Conservation (phyloP, 116 monocot genomes). For the Cymodocea nodosa region DNA sequence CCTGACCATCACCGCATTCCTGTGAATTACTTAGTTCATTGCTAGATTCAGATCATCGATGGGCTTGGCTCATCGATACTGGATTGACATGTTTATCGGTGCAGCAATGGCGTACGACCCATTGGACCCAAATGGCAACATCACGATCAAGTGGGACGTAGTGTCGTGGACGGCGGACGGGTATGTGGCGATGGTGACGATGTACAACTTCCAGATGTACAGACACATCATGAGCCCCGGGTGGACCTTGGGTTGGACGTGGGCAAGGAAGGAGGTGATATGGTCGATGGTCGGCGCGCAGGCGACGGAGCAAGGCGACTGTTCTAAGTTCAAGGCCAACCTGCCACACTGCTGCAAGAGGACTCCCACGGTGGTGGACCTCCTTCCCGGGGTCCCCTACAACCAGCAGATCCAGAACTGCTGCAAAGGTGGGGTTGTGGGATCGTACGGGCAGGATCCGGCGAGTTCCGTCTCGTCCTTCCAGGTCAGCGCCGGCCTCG, state of each 20-base stretch:
- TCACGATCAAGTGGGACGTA: conserved; percentile 82
- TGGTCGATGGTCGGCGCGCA: conserved; percentile 68
- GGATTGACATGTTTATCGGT: neutral
- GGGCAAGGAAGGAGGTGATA: conserved; percentile 73
- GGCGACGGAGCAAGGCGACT: conserved; percentile 71
- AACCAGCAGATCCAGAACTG: conserved; percentile 60
- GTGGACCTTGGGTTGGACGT: conserved; percentile 68
- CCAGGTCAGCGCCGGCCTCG: conserved; percentile 16
- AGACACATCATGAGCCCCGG: conserved; percentile 63
- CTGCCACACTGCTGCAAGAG: conserved; percentile 62
- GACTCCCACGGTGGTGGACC: conserved; percentile 43
- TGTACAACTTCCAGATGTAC: conserved; percentile 69
- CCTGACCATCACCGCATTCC: neutral
- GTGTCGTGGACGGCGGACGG: conserved; percentile 86
- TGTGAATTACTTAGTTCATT: neutral
- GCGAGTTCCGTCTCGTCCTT: conserved; percentile 10
- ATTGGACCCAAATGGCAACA: conserved; percentile 69
- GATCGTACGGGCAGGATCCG: conserved; percentile 14
- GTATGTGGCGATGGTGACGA: conserved; percentile 69
- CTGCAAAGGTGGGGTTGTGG: conserved; percentile 59
- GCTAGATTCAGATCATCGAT: neutral
- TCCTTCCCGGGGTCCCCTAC: conserved; percentile 47
- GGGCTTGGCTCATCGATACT: no score
- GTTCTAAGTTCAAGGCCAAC: conserved; percentile 52
- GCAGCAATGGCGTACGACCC: conserved; percentile 68